phyloP scores from a whole-genome alignment of 2,329 filamentous ascomycete genomes.

The Colletotrichum acutatum region DNA sequence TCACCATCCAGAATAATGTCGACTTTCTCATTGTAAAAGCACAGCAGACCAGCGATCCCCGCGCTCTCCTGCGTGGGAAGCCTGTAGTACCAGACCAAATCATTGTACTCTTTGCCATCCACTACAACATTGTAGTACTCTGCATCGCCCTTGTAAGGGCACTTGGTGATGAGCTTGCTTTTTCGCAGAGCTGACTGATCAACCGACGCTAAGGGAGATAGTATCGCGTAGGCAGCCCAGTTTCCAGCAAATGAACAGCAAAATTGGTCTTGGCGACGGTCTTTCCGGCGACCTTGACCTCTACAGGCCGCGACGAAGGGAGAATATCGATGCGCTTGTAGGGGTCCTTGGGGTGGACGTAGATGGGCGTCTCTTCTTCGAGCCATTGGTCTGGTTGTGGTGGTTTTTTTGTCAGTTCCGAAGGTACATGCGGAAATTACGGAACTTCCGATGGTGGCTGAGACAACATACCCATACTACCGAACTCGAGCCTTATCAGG shows the following conservation, averaged over 20 bases:
- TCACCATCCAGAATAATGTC: conserved; percentile 68
- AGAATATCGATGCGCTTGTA: conserved; percentile 74
- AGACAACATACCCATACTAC: conserved; percentile 45
- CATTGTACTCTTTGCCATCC: conserved; percentile 53
- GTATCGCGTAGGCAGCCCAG: conserved; percentile 66
- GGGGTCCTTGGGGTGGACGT: conserved; percentile 74
- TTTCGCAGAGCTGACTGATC: conserved; percentile 55
- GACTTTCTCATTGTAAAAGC: conserved; percentile 77
- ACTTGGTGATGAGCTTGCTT: conserved; percentile 65
- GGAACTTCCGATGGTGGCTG: no score
- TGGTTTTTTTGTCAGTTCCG: neutral
- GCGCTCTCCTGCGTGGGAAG: conserved; percentile 67
- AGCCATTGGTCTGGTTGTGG: conserved; percentile 48
- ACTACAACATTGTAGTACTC: conserved; percentile 69
- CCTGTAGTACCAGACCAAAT: conserved; percentile 72
- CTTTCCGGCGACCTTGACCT: conserved; percentile 58
- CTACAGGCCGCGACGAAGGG: conserved; percentile 62
- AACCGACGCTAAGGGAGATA: conserved; percentile 67
- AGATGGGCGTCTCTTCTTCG: conserved; percentile 69
- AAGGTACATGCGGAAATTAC: neutral
- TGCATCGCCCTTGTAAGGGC: conserved; percentile 76
- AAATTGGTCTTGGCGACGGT: conserved; percentile 58
- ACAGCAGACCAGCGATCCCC: conserved; percentile 64
- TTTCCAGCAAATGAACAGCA: conserved; percentile 69
- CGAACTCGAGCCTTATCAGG: conserved; percentile 48